These are phyloP conservation scores for Umbelopsis sp. DNA, from an alignment of 192 early-diverging fungal genomes.

Conservation along the genomic window DNA sequence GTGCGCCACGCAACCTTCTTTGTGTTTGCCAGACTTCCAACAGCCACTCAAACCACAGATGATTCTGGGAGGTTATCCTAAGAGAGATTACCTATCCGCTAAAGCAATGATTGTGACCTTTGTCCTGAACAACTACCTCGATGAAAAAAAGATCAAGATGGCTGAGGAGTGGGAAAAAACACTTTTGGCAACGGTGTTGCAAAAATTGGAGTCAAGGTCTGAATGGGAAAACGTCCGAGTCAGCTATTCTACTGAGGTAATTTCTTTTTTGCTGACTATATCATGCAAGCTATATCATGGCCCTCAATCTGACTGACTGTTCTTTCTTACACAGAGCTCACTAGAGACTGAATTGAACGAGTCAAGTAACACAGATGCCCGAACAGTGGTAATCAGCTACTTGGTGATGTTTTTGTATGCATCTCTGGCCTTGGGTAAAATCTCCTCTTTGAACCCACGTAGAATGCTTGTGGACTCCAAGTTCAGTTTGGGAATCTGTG, in stretches of 20 bases:
- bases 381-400: slow-evolving; percentile 59
- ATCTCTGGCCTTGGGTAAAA: slow-evolving; percentile 58
- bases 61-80: slow-evolving; percentile 55
- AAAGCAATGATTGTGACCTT: slow-evolving; percentile 63
- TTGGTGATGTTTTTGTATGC: slow-evolving; percentile 68
- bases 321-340: slow-evolving; percentile 41
- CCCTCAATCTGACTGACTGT: not conserved
- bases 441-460: slow-evolving; percentile 38
- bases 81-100: slow-evolving; percentile 42
- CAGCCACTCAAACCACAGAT: slow-evolving; percentile 66
- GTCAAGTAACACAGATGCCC: slow-evolving; percentile 62
- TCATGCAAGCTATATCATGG: not conserved
- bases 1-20: slow-evolving; percentile 50
- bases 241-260: slow-evolving; percentile 61
- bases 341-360: slow-evolving; percentile 63
- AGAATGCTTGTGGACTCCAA: slow-evolving; percentile 62
- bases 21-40: slow-evolving; percentile 64
- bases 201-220: slow-evolving; percentile 23
- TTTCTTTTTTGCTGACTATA: not conserved
- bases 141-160: slow-evolving; percentile 35
- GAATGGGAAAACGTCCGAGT: slow-evolving; percentile 46
- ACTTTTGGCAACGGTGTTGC: slow-evolving; percentile 43
- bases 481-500: slow-evolving; percentile 60
- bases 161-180: slow-evolving; percentile 61
- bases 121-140: slow-evolving; percentile 59